Evolutionary conservation across 2,329 filamentous ascomycete species (phyloP).

Genomic region (Didymella arachidicola): DNA sequence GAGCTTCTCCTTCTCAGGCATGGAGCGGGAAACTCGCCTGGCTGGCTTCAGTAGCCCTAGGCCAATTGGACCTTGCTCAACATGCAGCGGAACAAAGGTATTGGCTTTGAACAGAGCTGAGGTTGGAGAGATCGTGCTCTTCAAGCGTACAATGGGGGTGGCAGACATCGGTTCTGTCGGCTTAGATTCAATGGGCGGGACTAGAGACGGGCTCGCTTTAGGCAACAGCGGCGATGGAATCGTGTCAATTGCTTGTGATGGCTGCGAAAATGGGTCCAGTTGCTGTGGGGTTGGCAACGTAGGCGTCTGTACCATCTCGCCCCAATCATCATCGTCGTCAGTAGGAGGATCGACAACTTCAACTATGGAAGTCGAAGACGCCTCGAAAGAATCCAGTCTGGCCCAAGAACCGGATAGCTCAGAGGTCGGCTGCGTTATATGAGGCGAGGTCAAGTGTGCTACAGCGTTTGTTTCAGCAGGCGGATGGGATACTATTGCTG

Average conservation of each 20-base stretch:
- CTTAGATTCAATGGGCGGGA: constrained; percentile 19
- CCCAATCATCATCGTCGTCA: constrained; percentile 51
- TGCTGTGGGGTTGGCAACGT: constrained; percentile 34
- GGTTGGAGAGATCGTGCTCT: constrained; percentile 45
- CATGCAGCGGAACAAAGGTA: constrained; percentile 36
- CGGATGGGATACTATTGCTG: constrained; percentile 18
- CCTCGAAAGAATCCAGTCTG: constrained; percentile 26
- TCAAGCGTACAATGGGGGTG: constrained; percentile 43
- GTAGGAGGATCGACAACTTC: constrained; percentile 20
- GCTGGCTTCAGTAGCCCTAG: constrained; percentile 38
- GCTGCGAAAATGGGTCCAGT: constrained; percentile 21
- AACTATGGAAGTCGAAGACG: constrained; percentile 11
- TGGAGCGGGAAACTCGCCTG: constrained; percentile 23
- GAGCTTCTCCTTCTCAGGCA: constrained; percentile 19
- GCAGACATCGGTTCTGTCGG: constrained; percentile 35
- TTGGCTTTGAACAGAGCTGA: constrained; percentile 43
- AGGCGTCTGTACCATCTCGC: constrained; percentile 51
- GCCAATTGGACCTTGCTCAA: constrained; percentile 42
- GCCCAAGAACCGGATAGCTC: constrained; percentile 29
- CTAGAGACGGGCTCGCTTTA: constrained; percentile 23
- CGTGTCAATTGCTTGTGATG: constrained; percentile 19
- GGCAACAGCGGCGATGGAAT: constrained; percentile 21
- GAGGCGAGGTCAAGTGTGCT: constrained; percentile 23
- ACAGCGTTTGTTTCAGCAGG: constrained; percentile 26
- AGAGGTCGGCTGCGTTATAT: constrained; percentile 12